phyloP scores from a whole-genome alignment of 2,329 filamentous ascomycete genomes.

The Paraphoma chrysanthemicola region DNA sequence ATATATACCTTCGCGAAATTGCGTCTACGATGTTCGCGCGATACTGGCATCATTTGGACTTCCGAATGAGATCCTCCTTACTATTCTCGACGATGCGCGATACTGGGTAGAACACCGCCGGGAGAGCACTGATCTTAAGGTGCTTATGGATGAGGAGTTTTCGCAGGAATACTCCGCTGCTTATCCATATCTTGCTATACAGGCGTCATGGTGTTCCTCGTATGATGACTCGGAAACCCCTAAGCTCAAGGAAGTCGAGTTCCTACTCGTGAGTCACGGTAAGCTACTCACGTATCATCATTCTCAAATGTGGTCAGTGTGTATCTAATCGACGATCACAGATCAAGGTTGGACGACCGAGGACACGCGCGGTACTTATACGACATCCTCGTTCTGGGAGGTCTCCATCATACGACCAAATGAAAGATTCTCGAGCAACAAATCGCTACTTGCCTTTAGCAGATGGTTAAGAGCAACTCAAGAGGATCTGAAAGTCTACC shows the following conservation, averaged over 20 bases:
- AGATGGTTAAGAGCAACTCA: neutral
- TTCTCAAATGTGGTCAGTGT: neutral
- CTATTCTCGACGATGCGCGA: slow-evolving; percentile 20
- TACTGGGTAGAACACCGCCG: slow-evolving; percentile 16
- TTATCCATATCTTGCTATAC: slow-evolving; percentile 9
- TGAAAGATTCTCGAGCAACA: neutral
- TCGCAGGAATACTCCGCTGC: slow-evolving; percentile 9
- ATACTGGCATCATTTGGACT: slow-evolving; percentile 13
- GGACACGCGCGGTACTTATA: slow-evolving; percentile 12
- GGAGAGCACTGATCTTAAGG: neutral
- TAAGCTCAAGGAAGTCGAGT: slow-evolving; percentile 23
- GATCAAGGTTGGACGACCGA: slow-evolving; percentile 31
- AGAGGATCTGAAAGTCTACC: neutral
- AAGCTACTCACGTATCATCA: neutral
- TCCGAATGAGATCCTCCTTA: slow-evolving; percentile 20
- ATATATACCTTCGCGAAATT: neutral
- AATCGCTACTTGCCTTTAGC: too few species aligned
- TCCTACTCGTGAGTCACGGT: slow-evolving; percentile 22
- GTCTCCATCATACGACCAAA: slow-evolving; percentile 14
- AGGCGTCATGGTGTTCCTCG: neutral
- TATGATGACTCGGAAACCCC: neutral
- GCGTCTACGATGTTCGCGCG: slow-evolving; percentile 4
- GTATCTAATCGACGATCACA: neutral
- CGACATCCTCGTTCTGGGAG: slow-evolving; percentile 31
- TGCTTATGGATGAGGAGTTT: slow-evolving; percentile 11